Conservation (phyloP, 306 rosid genomes). For the Castanea sativa region DNA sequence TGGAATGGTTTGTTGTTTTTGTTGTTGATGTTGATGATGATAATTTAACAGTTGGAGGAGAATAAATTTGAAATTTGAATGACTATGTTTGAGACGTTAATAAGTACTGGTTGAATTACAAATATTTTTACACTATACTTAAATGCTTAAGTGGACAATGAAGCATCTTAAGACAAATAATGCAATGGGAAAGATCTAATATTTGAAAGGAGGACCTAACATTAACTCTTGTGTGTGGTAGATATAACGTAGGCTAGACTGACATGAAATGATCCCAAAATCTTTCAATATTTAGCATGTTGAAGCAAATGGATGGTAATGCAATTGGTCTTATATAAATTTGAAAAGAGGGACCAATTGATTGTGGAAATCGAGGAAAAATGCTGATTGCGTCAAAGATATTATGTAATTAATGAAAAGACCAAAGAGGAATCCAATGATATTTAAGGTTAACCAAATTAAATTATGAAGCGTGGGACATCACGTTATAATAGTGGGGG, state of each 20-base stretch:
- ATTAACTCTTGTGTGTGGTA: background rate
- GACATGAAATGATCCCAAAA: background rate
- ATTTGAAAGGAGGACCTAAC: slow-evolving; percentile 4
- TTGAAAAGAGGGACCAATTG: background rate
- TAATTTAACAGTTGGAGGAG: no score
- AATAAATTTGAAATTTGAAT: no score
- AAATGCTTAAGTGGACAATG: no score
- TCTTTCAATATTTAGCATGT: background rate
- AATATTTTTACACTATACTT: no score
- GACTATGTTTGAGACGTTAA: no score
- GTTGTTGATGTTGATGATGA: no score
- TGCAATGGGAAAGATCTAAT: background rate
- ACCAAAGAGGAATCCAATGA: slow-evolving; percentile 42
- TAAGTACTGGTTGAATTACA: no score
- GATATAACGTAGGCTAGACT: background rate
- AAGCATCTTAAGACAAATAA: background rate
- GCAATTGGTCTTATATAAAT: background rate
- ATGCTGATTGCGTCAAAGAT: slow-evolving; percentile 36
- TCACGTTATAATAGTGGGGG: slow-evolving; percentile 8
- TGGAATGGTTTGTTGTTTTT: no score
- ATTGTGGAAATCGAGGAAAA: slow-evolving; percentile 28
- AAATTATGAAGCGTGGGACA: slow-evolving; percentile 28
- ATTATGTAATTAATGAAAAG: slow-evolving; percentile 23
- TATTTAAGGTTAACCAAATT: slow-evolving; percentile 12
- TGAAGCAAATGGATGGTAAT: background rate